Conservation (phyloP, 192 early-diverging fungal genomes). For the Coemansia sp. region DNA sequence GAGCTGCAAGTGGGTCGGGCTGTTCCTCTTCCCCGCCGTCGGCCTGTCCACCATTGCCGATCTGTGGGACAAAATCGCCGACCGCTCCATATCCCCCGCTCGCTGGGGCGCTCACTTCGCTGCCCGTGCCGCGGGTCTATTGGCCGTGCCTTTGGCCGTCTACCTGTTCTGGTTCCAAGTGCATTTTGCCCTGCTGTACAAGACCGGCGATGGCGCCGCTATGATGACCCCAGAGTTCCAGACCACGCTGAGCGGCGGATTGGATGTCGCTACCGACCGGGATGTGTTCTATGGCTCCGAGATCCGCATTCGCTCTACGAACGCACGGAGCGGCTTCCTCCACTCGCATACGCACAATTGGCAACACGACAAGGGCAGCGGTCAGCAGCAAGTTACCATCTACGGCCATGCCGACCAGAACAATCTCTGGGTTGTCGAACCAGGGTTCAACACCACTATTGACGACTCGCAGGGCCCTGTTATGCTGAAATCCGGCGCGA, state of each 20-base stretch:
- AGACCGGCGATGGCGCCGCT: conserved; percentile 78
- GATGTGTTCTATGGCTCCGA: conserved; percentile 52
- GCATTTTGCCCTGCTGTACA: conserved; percentile 78
- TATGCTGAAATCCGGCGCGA: conserved; percentile 60
- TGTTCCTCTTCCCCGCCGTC: conserved; percentile 84
- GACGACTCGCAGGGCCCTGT: conserved; percentile 37
- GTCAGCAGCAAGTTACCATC: conserved; percentile 78
- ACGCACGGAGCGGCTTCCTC: conserved; percentile 46
- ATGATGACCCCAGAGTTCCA: conserved; percentile 94
- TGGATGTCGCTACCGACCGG: conserved; percentile 31
- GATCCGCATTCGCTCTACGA: conserved; percentile 42
- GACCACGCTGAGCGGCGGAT: conserved; percentile 66
- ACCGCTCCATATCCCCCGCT: conserved; percentile 56
- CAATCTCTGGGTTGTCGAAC: conserved; percentile 69
- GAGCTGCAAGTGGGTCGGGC: conserved; percentile 92
- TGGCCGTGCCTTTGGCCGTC: conserved; percentile 70
- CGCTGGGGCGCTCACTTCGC: conserved; percentile 64
- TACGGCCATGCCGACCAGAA: conserved; percentile 82
- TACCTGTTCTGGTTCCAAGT: conserved; percentile 87
- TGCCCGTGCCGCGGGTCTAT: conserved; percentile 78
- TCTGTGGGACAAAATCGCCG: conserved; percentile 84
- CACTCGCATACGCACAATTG: conserved; percentile 62
- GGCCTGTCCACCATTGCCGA: conserved; percentile 80
- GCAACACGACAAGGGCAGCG: conserved; percentile 60
- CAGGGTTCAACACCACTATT: conserved; percentile 39